Base-by-base conservation (phyloP, 2,329 filamentous ascomycete species). In the Ilyonectria destructans region DNA sequence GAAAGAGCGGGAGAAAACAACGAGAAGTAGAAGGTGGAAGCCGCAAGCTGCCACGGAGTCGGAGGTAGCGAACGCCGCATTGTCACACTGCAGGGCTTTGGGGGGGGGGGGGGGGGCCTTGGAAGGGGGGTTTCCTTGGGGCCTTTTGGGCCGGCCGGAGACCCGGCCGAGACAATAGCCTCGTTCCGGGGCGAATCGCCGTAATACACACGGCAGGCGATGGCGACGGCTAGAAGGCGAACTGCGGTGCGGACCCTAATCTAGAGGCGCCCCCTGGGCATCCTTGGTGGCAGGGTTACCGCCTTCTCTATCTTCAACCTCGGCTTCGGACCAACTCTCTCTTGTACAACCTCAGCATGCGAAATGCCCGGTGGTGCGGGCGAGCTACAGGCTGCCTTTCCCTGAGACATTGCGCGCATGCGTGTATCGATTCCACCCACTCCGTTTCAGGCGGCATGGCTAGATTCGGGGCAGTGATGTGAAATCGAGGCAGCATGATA, bases 101-200 rank as follows among this genome's bases (percentile, higher is more conserved):
- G 43, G 26, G 35, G 48, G 37, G 37, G 43, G 43, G 26, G 35
- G 48, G 37, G 37, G 37, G 12, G 37, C 2, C 13, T 13, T 40
- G 37, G 26, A 17, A 15, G 12, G 37, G 33, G 33, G 33, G 9
- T 15, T 46, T 31, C 33, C 49, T 45, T 45, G 37, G 10, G 52
- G 65, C 45, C 46, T 52, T 71, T 37, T 45, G 51, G 65, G 65
- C 48, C 58, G 35, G 31, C 57, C 64, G 62, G 35, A 29, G n/a
- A 60, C 56, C 72, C 68, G 62, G 68, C 62, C 69, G 64, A 71
- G 69, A 65, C 67, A 67, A 69, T 74, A 51, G 63, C 33, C 51
- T 66, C 65, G 68, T 68, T 73, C 57, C 26, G 33, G 54, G 62
- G 31, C 58, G 61, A 69, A 46, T 67, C 43, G 55, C 17, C 31